A percentile compares a stretch with the other conserved stretches of the same genome.
Evolutionary conservation across 106 monocot species (phyloP).

Genomic region (Gastrodia elata): DNA sequence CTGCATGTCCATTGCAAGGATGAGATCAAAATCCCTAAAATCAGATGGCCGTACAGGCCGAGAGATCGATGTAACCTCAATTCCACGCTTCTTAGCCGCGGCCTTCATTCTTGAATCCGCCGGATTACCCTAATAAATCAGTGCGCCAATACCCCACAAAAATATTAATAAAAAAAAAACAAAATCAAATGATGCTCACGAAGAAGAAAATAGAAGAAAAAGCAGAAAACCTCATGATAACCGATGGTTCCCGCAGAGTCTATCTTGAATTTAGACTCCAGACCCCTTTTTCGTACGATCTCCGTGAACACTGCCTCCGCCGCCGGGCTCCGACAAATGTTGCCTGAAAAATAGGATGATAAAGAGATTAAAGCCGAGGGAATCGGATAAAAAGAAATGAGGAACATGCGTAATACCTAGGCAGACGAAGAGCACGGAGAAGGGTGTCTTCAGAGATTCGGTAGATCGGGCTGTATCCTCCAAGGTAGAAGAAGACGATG

Average conservation of each 20-base stretch:
- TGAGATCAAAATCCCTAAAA: constrained; percentile 87
- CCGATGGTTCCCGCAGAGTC: constrained; percentile 97
- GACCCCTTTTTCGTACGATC: constrained; percentile 48
- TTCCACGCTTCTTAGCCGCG: constrained; percentile 70
- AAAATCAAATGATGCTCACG: neutral
- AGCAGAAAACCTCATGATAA: constrained; percentile 63
- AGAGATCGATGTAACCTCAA: constrained; percentile 85
- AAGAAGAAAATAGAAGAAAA: neutral
- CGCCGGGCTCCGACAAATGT: constrained; percentile 95
- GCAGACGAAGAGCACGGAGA: constrained; percentile 75
- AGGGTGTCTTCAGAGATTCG: constrained; percentile 31
- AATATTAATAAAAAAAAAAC: neutral
- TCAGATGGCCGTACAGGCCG: constrained; percentile 74
- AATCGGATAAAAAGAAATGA: neutral
- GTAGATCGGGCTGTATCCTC: constrained; percentile 13
- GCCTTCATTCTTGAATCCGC: constrained; percentile 79
- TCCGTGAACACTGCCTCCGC: constrained; percentile 83
- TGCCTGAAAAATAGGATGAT: constrained; percentile 31
- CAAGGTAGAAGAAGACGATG: constrained; percentile 12
- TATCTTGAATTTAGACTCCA: constrained; percentile 59
- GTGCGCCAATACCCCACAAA: too few species aligned
- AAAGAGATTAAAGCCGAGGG: neutral
- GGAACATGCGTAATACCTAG: constrained; percentile 25
- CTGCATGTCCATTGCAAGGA: constrained; percentile 93
- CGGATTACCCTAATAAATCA: constrained; percentile 53